These are phyloP conservation scores for Brassica balearica DNA, from an alignment of 441 rosid species.

Conservation along the genomic window DNA sequence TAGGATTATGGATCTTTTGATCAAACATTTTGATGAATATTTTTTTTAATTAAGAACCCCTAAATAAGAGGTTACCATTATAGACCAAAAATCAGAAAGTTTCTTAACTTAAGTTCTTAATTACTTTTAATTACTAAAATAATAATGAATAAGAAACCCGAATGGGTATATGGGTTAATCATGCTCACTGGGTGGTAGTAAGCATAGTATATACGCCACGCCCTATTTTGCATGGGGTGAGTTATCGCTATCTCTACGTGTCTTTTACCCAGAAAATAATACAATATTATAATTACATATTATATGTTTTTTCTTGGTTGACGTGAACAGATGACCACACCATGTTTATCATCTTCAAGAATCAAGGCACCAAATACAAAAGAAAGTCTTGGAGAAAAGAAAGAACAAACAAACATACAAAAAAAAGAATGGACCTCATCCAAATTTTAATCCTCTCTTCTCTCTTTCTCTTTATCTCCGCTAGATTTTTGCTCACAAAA, in stretches of 20 bases:
- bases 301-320: not conserved
- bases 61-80: no score
- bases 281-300: not conserved
- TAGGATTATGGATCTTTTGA: no score
- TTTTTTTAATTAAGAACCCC: no score
- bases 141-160: no score
- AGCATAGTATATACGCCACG: no score
- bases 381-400: constrained; percentile 7
- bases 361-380: not conserved
- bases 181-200: not conserved
- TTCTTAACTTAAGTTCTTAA: no score
- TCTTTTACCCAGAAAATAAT: not conserved
- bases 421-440: constrained; percentile 14
- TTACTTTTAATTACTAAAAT: no score
- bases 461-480: constrained; percentile 3
- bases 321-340: not conserved
- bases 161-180: no score
- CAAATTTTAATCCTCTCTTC: constrained; percentile 24
- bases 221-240: not conserved
- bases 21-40: no score
- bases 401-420: not conserved
- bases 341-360: not conserved
- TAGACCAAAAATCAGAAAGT: no score
- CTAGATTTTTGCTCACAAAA: constrained; percentile 18
- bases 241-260: not conserved